Conservation (phyloP, 768 basidiomycete species). For the Tricholoma sp. region DNA sequence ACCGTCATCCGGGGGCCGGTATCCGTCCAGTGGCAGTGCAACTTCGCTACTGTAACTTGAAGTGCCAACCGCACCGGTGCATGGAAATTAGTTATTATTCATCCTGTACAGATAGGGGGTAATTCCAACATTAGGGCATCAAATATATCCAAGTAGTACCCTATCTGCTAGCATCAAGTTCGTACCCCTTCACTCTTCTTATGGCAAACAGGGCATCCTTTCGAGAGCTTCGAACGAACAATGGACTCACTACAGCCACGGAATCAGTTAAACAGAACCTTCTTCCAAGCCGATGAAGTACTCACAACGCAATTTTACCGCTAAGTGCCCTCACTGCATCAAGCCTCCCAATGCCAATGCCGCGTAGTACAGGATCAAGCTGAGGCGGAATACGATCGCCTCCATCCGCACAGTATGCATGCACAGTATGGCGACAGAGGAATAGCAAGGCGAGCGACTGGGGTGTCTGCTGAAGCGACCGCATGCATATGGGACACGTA, state of each 20-base stretch:
- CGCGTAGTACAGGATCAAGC: conserved; percentile 48
- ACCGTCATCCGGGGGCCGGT: no score
- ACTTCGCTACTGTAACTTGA: no score
- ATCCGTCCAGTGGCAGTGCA: no score
- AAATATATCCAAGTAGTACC: conserved; percentile 3
- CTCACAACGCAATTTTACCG: conserved; percentile 78
- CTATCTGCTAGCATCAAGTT: conserved; percentile 7
- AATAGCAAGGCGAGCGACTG: conserved; percentile 68
- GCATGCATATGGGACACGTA: conserved; percentile 62
- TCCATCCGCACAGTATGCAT: conserved; percentile 71
- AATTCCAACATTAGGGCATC: neutral
- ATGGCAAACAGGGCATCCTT: conserved; percentile 78
- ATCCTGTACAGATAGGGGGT: neutral
- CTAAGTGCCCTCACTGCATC: conserved; percentile 41
- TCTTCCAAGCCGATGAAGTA: conserved; percentile 13
- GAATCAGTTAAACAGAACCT: conserved; percentile 5
- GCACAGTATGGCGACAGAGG: conserved; percentile 85
- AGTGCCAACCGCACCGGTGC: no score
- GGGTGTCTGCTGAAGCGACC: conserved; percentile 51
- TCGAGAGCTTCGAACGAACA: conserved; percentile 54
- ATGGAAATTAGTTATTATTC: neutral
- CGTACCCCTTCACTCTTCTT: conserved; percentile 47
- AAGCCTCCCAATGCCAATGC: conserved; percentile 34
- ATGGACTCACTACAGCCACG: conserved; percentile 55
- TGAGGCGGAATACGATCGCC: conserved; percentile 57